Percentiles rank a stretch among this genome's conserved stretches.
Conservation (phyloP, 2,329 filamentous ascomycete species). For the Biscogniauxia mediterranea region DNA sequence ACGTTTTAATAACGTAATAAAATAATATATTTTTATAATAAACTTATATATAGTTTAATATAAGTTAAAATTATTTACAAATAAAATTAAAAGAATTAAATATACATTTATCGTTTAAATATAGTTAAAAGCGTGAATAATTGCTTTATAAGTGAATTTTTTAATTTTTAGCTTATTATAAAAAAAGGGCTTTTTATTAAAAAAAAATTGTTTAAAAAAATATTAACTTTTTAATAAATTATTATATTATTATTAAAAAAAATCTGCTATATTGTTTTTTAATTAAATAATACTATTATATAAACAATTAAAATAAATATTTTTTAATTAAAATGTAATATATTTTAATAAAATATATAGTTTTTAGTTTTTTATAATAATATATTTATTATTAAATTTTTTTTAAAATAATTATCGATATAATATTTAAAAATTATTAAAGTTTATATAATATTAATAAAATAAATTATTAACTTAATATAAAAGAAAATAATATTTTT, state of each 20-base stretch:
- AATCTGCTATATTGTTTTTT: neutral
- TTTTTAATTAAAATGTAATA: constrained; percentile 1
- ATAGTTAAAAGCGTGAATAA: constrained; percentile 1
- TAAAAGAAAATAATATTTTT: constrained; percentile 5
- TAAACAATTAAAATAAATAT: constrained; percentile 3
- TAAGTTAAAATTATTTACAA: constrained; percentile 9
- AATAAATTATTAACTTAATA: neutral
- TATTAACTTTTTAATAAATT: constrained; percentile 4
- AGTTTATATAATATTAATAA: neutral
- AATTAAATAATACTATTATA: constrained; percentile 6
- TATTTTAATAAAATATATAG: neutral
- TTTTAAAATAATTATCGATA: neutral
- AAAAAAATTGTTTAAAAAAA: constrained; percentile 3
- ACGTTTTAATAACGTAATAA: constrained; percentile 1
- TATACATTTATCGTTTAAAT: constrained; percentile 1
- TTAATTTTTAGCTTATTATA: constrained; percentile 2
- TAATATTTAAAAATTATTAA: constrained; percentile 2
- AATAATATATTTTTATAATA: constrained; percentile 9
- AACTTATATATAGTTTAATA: constrained; percentile 10
- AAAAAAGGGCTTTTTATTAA: constrained; percentile 7
- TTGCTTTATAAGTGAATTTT: neutral
- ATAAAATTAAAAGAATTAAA: constrained; percentile 7
- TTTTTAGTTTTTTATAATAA: constrained; percentile 5
- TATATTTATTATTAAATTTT: constrained; percentile 7
- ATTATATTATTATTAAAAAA: constrained; percentile 2